These are phyloP conservation scores for Boletus speciosus DNA, from an alignment of 768 basidiomycete species.

Conservation along the genomic window DNA sequence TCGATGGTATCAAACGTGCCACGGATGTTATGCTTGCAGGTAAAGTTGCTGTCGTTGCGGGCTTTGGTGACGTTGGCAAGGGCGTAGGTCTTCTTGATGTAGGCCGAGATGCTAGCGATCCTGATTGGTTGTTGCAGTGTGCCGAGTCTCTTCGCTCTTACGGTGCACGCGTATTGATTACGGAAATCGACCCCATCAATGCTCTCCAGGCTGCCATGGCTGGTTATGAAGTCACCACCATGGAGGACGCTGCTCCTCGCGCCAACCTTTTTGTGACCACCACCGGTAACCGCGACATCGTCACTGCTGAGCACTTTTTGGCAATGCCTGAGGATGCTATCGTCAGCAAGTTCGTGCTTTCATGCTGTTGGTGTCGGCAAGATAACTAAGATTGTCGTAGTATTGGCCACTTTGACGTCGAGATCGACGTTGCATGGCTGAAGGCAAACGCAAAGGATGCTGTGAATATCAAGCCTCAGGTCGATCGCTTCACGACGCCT, in stretches of 20 bases:
- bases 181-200: slow-evolving; percentile 99
- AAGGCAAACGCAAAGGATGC: slow-evolving; percentile 83
- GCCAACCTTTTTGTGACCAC: slow-evolving; percentile 96
- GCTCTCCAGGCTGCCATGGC: slow-evolving; percentile 99
- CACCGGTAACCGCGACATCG: slow-evolving; percentile 98
- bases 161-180: slow-evolving; percentile 92
- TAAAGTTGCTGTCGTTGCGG: slow-evolving; percentile 98
- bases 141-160: slow-evolving; percentile 97
- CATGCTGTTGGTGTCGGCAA: neutral
- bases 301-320: slow-evolving; percentile 85
- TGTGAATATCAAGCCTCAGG: slow-evolving; percentile 97
- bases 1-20: slow-evolving; percentile 99
- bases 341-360: slow-evolving; percentile 82
- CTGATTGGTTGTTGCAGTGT: slow-evolving; percentile 53
- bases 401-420: slow-evolving; percentile 84
- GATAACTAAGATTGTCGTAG: slow-evolving; percentile 34
- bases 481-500: slow-evolving; percentile 94
- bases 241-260: slow-evolving; percentile 93
- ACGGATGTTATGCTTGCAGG: slow-evolving; percentile 99
- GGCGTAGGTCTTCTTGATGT: slow-evolving; percentile 60
- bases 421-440: slow-evolving; percentile 98
- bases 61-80: slow-evolving; percentile 99
- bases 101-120: neutral
- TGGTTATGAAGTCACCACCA: slow-evolving; percentile 97
- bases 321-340: slow-evolving; percentile 98